These are phyloP conservation scores for Solanum habrochaites DNA, from an alignment of 257 asterid genomes.

Conservation along the genomic window DNA sequence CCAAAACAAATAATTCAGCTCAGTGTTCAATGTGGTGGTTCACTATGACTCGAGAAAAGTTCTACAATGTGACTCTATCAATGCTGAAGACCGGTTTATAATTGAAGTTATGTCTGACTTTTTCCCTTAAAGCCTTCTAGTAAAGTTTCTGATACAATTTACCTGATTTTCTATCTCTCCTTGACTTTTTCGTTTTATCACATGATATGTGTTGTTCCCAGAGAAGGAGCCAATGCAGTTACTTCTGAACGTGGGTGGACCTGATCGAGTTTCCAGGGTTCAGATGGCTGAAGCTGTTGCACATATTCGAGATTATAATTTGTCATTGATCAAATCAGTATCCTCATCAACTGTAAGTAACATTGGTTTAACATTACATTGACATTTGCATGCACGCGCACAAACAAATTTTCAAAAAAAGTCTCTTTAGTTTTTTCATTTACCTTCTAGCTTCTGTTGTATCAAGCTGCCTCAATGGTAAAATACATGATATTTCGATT, in stretches of 20 bases:
- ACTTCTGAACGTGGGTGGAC: slow-evolving; percentile 78
- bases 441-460: neutral
- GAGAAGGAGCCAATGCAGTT: slow-evolving; percentile 48
- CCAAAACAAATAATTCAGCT: neutral
- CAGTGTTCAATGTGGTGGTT: neutral
- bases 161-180: neutral
- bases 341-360: slow-evolving; percentile 77
- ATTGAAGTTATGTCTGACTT: neutral
- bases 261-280: slow-evolving; percentile 79
- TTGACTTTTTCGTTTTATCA: slow-evolving; percentile 6
- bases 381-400: neutral
- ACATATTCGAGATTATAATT: slow-evolving; percentile 39
- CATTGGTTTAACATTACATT: neutral
- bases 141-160: neutral
- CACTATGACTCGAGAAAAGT: neutral
- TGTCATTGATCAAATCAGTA: slow-evolving; percentile 62
- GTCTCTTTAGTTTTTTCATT: neutral
- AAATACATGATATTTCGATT: neutral
- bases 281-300: slow-evolving; percentile 98
- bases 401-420: neutral
- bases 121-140: neutral
- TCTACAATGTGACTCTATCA: neutral
- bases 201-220: neutral
- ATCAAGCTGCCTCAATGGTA: neutral
- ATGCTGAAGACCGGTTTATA: neutral